Percentiles rank a stretch among this genome's conserved stretches.
These are phyloP conservation scores for Cutaneotrichosporon cutaneum DNA, from an alignment of 1,284 basidiomycete species.

Conservation along the genomic window DNA sequence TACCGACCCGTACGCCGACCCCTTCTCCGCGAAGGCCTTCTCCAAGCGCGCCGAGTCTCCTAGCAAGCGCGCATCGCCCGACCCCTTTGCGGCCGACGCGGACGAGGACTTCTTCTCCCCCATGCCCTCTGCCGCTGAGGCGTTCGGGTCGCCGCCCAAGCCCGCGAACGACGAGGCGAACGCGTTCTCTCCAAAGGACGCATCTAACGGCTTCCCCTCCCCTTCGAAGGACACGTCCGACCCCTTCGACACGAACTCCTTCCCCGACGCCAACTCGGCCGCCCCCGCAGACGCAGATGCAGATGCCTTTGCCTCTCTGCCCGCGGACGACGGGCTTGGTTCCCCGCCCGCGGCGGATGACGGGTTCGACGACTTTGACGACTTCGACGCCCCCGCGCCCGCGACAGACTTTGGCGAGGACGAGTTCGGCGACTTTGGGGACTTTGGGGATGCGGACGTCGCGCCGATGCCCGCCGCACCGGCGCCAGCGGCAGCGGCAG, in stretches of 20 bases:
- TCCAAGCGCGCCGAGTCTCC: not conserved
- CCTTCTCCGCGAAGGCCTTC: not conserved
- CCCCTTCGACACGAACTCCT: not conserved
- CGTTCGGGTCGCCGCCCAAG: not conserved
- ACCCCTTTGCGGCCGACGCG: not conserved
- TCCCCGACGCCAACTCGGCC: too few relatives aligned
- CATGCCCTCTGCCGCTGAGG: not conserved
- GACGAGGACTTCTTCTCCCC: not conserved
- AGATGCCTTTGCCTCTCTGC: not conserved
- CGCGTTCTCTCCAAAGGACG: not conserved
- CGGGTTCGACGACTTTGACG: constrained; percentile 63
- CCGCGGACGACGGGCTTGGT: not conserved
- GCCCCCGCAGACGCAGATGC: not conserved
- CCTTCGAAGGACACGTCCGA: not conserved
- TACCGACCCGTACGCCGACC: not conserved
- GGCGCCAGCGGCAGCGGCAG: constrained; percentile 49
- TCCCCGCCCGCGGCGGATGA: constrained; percentile 54
- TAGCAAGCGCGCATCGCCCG: not conserved
- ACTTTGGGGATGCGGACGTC: constrained; percentile 57
- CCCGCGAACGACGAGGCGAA: not conserved
- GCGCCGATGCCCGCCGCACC: constrained; percentile 20
- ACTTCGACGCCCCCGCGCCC: constrained; percentile 51
- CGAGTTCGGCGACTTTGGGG: constrained; percentile 67
- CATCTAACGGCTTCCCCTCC: too few relatives aligned
- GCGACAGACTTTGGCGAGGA: constrained; percentile 36